These are phyloP conservation scores for Deinandra increscens DNA, from an alignment of 129 eudicot genomes.

Conservation along the genomic window DNA sequence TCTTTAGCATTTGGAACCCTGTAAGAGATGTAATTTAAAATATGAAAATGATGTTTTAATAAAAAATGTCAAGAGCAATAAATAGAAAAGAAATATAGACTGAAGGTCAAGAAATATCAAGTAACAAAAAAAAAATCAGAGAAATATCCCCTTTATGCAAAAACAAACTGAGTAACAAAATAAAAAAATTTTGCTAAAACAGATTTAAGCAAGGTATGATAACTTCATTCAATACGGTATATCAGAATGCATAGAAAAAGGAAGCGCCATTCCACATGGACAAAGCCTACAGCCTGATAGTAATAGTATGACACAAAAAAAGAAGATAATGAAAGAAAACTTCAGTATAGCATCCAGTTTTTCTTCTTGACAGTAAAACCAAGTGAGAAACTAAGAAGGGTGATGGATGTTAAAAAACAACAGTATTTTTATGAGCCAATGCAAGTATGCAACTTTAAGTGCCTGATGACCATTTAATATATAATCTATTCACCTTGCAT, in stretches of 20 bases:
- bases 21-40: slow-evolving; percentile 14
- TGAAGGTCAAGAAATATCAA: neutral
- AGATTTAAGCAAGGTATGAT: neutral
- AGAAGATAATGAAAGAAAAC: neutral
- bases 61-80: slow-evolving; percentile 19
- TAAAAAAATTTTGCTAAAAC: neutral
- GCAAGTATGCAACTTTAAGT: neutral
- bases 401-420: neutral
- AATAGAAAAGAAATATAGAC: neutral
- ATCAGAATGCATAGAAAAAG: neutral
- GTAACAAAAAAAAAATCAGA: neutral
- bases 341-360: neutral
- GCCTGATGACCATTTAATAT: neutral
- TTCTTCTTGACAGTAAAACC: neutral
- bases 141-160: neutral
- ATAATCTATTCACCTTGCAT: neutral
- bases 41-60: neutral
- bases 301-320: too few relatives aligned
- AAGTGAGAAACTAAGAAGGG: neutral
- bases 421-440: neutral
- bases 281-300: too few relatives aligned
- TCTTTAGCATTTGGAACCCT: slow-evolving; percentile 98
- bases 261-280: neutral
- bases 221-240: neutral
- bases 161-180: slow-evolving; percentile 15